Conservation (phyloP, 202 grass and related monocot species). For the Carex arenaria region DNA sequence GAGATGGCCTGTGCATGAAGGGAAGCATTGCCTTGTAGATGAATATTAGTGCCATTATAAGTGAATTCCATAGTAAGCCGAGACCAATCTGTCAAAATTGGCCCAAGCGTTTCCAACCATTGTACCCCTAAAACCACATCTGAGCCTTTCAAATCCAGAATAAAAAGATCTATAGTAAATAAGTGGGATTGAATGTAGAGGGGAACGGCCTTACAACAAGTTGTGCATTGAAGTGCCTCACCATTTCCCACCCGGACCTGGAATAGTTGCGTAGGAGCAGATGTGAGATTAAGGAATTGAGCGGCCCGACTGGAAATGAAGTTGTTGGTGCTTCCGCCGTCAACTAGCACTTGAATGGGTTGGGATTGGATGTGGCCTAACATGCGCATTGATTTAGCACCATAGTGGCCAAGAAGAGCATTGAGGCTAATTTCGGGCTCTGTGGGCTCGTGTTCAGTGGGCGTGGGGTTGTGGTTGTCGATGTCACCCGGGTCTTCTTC, state of each 20-base stretch:
- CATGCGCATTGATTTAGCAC: not conserved
- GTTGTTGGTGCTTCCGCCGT: not conserved
- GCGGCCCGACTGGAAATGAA: not conserved
- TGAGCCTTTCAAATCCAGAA: not conserved
- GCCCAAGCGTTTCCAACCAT: conserved; percentile 1
- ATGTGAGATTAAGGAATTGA: not conserved
- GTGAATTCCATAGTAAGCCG: not conserved
- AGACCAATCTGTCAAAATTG: conserved; percentile 8
- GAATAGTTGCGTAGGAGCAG: not conserved
- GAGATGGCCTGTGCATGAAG: not conserved
- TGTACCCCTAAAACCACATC: conserved; percentile 7
- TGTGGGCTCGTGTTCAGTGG: not conserved
- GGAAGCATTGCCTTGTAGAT: not conserved
- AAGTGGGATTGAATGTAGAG: not conserved
- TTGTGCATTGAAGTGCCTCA: not conserved
- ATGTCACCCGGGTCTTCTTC: not conserved
- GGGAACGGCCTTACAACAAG: not conserved
- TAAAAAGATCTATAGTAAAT: not conserved
- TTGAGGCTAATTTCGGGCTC: not conserved
- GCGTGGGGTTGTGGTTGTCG: no score
- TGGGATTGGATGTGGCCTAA: not conserved
- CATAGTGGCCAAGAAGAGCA: not conserved
- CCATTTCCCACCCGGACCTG: not conserved
- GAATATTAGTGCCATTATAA: not conserved
- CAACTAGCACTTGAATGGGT: not conserved